These are phyloP conservation scores for Pseudocohnilembus persalinus DNA, from an alignment of 169 alveolate species.

Conservation along the genomic window DNA sequence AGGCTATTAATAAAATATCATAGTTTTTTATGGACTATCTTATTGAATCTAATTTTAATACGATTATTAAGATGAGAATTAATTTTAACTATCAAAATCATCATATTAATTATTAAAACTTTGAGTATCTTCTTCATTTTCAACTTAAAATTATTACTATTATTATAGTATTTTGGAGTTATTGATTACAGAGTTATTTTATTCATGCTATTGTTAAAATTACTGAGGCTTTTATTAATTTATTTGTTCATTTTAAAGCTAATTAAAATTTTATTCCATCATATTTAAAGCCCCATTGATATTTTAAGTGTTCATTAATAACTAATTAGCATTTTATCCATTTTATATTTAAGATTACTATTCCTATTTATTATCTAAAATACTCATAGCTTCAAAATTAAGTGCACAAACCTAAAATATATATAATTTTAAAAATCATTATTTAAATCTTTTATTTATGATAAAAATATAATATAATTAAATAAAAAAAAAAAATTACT, in stretches of 20 bases:
- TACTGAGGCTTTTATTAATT: background rate
- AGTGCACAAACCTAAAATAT: constrained; percentile 86
- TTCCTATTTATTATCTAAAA: constrained; percentile 5
- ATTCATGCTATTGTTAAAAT: no score
- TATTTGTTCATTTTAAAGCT: background rate
- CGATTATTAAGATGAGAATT: background rate
- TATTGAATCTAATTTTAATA: constrained; percentile 3
- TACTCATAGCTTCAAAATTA: constrained; percentile 90
- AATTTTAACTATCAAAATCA: background rate
- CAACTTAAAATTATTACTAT: background rate
- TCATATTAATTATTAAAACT: background rate
- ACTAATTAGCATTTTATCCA: background rate
- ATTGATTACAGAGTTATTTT: no score
- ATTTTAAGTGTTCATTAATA: background rate
- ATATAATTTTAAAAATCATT: no score
- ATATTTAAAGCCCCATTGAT: background rate
- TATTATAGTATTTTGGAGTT: background rate
- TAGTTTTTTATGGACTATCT: constrained; percentile 1
- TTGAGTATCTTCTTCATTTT: background rate
- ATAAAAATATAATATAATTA: no score
- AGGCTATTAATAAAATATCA: constrained; percentile 24
- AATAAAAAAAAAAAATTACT: no score
- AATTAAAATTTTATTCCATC: background rate
- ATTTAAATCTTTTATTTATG: no score
- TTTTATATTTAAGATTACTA: background rate